These are phyloP conservation scores for Colletotrichum abscissum DNA, from an alignment of 2,329 filamentous ascomycete species.

Conservation along the genomic window DNA sequence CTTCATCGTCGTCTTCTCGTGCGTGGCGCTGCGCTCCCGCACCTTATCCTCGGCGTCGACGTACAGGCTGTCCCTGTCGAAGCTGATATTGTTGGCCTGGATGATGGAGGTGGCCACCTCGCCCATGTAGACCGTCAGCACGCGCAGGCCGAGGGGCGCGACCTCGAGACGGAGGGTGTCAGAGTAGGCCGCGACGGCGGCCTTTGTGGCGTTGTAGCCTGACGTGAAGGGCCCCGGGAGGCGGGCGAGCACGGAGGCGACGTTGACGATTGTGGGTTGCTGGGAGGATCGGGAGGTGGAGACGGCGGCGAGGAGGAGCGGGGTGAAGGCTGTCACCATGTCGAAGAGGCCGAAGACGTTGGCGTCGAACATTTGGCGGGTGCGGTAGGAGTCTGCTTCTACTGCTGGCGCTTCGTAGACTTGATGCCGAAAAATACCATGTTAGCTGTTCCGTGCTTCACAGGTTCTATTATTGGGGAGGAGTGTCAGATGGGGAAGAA, in stretches of 20 bases:
- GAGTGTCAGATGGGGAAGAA: no score
- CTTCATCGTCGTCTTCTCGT: background rate
- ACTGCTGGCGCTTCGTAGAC: constrained; percentile 38
- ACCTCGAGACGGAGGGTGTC: constrained; percentile 50
- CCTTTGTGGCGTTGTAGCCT: constrained; percentile 56
- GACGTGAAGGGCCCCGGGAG: constrained; percentile 48
- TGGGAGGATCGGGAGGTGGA: constrained; percentile 38
- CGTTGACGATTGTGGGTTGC: constrained; percentile 47
- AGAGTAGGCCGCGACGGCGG: constrained; percentile 52
- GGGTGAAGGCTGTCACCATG: constrained; percentile 51
- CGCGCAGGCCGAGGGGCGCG: constrained; percentile 49
- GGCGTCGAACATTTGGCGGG: constrained; percentile 47
- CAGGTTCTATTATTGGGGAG: no score
- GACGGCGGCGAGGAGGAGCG: constrained; percentile 46
- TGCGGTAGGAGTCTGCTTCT: constrained; percentile 37
- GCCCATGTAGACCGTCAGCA: constrained; percentile 48
- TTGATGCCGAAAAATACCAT: background rate
- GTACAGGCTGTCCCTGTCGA: constrained; percentile 16
- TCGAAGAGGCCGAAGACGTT: constrained; percentile 53
- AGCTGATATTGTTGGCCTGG: constrained; percentile 1
- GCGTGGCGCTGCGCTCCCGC: background rate
- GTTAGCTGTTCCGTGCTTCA: no score
- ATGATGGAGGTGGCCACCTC: constrained; percentile 18
- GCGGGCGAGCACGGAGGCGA: constrained; percentile 49
- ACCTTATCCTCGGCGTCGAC: constrained; percentile 8